Conservation (phyloP, 345 rosid species). For the Dipteronia sinensis region DNA sequence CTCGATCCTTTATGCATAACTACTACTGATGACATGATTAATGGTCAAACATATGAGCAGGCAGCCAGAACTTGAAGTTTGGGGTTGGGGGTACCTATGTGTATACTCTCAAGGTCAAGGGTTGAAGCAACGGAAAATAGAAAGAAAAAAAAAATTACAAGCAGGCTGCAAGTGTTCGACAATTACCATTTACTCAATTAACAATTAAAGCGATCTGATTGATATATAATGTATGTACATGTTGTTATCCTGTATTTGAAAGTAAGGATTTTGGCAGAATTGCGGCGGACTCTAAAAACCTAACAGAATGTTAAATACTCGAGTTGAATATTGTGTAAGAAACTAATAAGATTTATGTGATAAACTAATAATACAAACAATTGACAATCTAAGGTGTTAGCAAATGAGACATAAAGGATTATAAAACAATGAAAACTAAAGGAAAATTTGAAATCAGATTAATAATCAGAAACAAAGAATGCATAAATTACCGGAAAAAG, state of each 20-base stretch:
- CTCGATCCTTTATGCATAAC: neutral
- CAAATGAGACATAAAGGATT: neutral
- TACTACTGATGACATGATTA: neutral
- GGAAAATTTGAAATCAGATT: constrained; percentile 15
- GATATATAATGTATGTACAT: neutral
- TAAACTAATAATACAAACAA: neutral
- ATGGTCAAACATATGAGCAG: neutral
- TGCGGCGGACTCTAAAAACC: neutral
- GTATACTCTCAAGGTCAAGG: neutral
- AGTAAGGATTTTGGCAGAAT: neutral
- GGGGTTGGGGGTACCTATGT: neutral
- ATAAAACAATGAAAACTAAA: neutral
- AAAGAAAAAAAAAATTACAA: neutral
- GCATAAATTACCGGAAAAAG: constrained; percentile 70
- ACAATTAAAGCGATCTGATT: no score
- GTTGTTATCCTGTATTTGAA: neutral
- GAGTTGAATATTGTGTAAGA: neutral
- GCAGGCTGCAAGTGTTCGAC: neutral
- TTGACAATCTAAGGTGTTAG: neutral
- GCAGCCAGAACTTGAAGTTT: neutral
- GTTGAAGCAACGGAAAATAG: neutral
- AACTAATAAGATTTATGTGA: neutral
- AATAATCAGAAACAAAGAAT: constrained; percentile 1
- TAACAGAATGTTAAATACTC: neutral
- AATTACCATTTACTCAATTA: neutral